A percentile compares a stretch with the other conserved stretches of the same genome.
phyloP scores from a whole-genome alignment of 768 basidiomycete species.

The Boletus subcaerulescens region DNA sequence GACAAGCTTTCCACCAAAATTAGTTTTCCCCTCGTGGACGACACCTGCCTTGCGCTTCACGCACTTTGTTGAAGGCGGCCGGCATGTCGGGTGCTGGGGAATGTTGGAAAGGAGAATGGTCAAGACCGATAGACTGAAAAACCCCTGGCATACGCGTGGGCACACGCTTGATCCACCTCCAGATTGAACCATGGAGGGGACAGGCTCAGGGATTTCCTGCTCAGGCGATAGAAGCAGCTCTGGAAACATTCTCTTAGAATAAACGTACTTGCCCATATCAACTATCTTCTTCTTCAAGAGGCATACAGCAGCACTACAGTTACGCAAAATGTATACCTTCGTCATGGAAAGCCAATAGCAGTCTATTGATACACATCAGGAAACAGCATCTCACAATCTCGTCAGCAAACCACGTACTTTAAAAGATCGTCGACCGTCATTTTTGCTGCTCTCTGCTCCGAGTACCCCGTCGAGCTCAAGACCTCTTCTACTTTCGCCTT shows the following conservation, averaged over 20 bases:
- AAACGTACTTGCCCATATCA: background rate
- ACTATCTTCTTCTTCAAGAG: background rate
- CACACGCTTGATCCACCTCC: too few species aligned
- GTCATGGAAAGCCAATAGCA: constrained; percentile 72
- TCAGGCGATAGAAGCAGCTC: background rate
- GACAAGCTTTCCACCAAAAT: too few species aligned
- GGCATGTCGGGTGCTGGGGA: too few species aligned
- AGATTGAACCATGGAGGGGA: too few species aligned
- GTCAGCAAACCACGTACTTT: constrained; percentile 51
- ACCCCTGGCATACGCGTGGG: too few species aligned
- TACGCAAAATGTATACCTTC: constrained; percentile 71
- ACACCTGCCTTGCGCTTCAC: too few species aligned
- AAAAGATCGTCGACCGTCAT: constrained; percentile 92
- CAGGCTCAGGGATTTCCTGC: background rate
- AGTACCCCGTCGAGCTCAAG: constrained; percentile 64
- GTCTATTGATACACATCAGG: constrained; percentile 36
- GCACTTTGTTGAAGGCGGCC: too few species aligned
- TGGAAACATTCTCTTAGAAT: background rate
- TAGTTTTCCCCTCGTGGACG: too few species aligned
- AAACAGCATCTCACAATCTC: background rate
- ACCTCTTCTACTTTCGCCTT: constrained; percentile 70
- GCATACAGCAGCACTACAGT: background rate
- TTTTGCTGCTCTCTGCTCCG: constrained; percentile 82
- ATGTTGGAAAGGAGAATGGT: too few species aligned
- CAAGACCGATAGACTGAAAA: too few species aligned